Evolutionary conservation across 2,329 filamentous ascomycete species (phyloP), one percentile per base, ranked within the genome.

Genomic region (Colletotrichum sp.): DNA sequence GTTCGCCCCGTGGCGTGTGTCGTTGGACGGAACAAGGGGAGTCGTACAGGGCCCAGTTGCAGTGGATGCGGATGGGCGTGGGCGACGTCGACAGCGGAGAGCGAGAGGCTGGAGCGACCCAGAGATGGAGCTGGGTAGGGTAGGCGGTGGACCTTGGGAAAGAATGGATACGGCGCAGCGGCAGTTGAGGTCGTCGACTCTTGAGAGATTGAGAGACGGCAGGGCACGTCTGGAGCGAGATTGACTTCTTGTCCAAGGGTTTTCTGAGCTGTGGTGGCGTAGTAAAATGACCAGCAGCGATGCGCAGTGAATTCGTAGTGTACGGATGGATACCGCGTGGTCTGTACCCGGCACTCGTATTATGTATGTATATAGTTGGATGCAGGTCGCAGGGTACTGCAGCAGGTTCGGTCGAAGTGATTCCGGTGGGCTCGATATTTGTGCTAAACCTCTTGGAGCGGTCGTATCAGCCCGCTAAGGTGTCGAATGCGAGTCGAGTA

Each of bases 1-100:
- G 73, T 68, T 75, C 73, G 70, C 73, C 43, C 70, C 70, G 73
- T 75, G 73, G 73, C 65, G 70, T 75, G 73, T 75, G 73, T 75
- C 64, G 73, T 65, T 68, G 69, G 57, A 68, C 9, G 57, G 69
- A 57, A 55, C 64, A 63, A 68, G 70, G 73, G 57, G 14, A 57
- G 26, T 59, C 7, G 64, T 28, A 72, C 34, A 34, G 64, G 69
- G 32, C 55, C 69, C 73, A 72, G 68, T 71, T 64, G 65, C 26
- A 55, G 39, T 55, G 48, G 68, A 60, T 48, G 60, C 67, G 60
- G 64, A 55, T 70, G 55, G 30, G 55, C 32, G 57, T 43, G 70
- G 26, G 28, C 34, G 63, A 63, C 28, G 34, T 52, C 48, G 61
- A 61, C 34, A 21, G 57, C 32, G 6, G 32, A 68, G 48, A 30